phyloP scores from a whole-genome alignment of 306 rosid genomes.

The Pachyrhizus erosus region DNA sequence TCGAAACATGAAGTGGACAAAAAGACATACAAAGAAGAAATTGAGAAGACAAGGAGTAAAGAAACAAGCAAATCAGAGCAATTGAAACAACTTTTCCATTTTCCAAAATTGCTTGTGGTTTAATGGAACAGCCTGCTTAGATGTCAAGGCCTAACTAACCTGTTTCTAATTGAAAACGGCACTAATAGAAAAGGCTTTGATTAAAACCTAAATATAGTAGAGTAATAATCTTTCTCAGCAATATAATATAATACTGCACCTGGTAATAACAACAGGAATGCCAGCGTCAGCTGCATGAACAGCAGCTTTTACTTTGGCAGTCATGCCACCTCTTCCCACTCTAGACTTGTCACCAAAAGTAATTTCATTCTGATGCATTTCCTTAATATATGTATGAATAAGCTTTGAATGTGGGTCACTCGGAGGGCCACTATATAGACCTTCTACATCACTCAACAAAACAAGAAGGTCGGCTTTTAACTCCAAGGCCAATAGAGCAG shows the following conservation, averaged over 20 bases:
- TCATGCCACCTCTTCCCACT: constrained; percentile 99
- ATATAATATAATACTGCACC: constrained; percentile 55
- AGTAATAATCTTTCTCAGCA: constrained; percentile 6
- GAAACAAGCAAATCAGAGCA: not conserved
- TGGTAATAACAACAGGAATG: constrained; percentile 93
- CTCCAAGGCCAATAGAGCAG: constrained; percentile 96
- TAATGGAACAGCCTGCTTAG: not conserved
- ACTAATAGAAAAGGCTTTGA: not conserved
- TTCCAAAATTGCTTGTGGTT: constrained; percentile 14
- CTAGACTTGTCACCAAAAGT: constrained; percentile 99
- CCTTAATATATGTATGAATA: constrained; percentile 90
- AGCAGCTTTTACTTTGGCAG: constrained; percentile 98
- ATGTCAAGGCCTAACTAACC: constrained; percentile 17
- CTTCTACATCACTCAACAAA: constrained; percentile 96
- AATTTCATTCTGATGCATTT: constrained; percentile 87
- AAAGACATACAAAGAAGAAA: not conserved
- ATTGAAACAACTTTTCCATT: not conserved
- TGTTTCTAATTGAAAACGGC: constrained; percentile 20
- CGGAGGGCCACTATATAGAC: constrained; percentile 97
- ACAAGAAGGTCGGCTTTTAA: constrained; percentile 95
- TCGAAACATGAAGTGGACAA: not conserved
- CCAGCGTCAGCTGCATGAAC: constrained; percentile 91
- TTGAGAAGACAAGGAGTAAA: constrained; percentile 5
- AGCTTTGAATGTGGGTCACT: constrained; percentile 94
- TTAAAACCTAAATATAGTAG: constrained; percentile 3